These are phyloP conservation scores for Coniochaeta ligniaria DNA, from an alignment of 2,329 filamentous ascomycete species.

Conservation along the genomic window DNA sequence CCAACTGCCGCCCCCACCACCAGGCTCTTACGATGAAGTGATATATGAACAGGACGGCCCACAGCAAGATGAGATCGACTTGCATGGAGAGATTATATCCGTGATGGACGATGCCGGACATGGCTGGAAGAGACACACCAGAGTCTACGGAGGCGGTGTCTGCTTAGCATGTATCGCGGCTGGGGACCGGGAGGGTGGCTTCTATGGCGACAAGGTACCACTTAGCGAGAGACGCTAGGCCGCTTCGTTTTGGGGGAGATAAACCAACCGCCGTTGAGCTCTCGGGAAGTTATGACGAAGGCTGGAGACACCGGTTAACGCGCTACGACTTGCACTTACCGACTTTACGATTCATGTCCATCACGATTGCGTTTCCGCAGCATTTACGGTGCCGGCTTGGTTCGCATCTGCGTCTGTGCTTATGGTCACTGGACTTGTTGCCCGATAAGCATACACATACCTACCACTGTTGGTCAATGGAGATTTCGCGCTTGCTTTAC, in stretches of 20 bases:
- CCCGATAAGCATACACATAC: not conserved
- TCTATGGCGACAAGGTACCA: conserved; percentile 47
- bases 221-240: conserved; percentile 38
- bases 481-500: not conserved
- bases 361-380: not conserved
- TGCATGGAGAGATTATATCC: conserved; percentile 44
- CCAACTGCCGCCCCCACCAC: conserved; percentile 40
- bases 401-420: not conserved
- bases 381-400: not conserved
- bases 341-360: not conserved
- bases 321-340: not conserved
- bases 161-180: conserved; percentile 48
- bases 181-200: conserved; percentile 33
- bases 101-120: conserved; percentile 38
- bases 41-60: conserved; percentile 17
- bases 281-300: not conserved
- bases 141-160: conserved; percentile 51
- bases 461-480: not conserved
- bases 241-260: not conserved
- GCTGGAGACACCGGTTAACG: not conserved
- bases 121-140: conserved; percentile 50
- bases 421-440: not conserved
- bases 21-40: conserved; percentile 18
- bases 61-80: conserved; percentile 27
- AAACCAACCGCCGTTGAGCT: too few species aligned